A percentile compares a stretch with the other conserved stretches of the same genome.
These are phyloP conservation scores for Penicillium roqueforti DNA, from an alignment of 495 filamentous ascomycete species.

Conservation along the genomic window DNA sequence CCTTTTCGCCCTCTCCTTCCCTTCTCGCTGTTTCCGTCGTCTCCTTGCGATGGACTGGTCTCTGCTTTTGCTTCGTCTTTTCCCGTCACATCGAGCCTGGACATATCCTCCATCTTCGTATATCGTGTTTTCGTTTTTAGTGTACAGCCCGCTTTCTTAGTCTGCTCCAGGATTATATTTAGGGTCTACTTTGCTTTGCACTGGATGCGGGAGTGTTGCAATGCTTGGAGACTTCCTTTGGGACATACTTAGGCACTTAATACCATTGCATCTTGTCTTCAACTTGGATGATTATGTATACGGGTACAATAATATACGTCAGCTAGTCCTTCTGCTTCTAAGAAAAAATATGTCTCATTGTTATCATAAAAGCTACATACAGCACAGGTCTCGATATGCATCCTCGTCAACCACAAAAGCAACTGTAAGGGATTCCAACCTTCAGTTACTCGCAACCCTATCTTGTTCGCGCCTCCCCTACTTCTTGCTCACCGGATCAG, in stretches of 20 bases:
- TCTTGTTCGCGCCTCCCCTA: not conserved
- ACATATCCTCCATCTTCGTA: conserved; percentile 21
- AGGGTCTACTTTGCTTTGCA: conserved; percentile 1
- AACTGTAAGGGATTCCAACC: not conserved
- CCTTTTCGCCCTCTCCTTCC: not conserved
- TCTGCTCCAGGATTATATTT: conserved; percentile 1
- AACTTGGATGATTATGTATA: not conserved
- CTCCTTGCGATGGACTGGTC: conserved; percentile 1
- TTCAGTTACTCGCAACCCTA: not conserved
- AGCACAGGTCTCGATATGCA: not conserved
- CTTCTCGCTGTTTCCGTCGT: not conserved
- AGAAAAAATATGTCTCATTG: not conserved
- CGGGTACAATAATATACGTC: not conserved
- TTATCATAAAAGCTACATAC: conserved; percentile 2
- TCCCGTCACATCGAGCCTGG: conserved; percentile 19
- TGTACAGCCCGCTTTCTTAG: conserved; percentile 6
- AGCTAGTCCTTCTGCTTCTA: not conserved
- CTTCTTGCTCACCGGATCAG: conserved; percentile 51
- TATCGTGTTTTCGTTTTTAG: conserved; percentile 4
- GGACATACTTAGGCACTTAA: conserved; percentile 21
- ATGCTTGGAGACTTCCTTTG: conserved; percentile 6
- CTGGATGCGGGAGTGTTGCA: conserved; percentile 13
- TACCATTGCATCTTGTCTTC: conserved; percentile 18
- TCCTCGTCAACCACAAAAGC: not conserved
- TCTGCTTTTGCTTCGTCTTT: conserved; percentile 2